Evolutionary conservation across 768 basidiomycete genomes (phyloP).

Genomic region (Rhodotorula toruloides): DNA sequence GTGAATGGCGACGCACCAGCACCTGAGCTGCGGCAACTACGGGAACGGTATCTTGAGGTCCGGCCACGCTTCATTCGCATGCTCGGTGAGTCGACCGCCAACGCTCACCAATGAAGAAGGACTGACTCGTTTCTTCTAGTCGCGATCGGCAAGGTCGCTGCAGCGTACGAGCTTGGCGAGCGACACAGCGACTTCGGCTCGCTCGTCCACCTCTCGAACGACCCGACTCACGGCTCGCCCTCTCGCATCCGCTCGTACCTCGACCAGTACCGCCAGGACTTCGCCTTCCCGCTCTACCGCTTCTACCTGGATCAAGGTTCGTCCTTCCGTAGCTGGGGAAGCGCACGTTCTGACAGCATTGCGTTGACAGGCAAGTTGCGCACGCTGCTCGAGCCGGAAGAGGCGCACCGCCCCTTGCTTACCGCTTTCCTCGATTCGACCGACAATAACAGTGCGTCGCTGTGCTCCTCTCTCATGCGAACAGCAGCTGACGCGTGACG

Average conservation of each 20-base stretch:
- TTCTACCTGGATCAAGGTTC: slow-evolving; percentile 88
- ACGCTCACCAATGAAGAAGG: no score
- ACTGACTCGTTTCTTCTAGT: no score
- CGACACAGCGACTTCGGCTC: slow-evolving; percentile 77
- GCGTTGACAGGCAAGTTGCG: slow-evolving; percentile 64
- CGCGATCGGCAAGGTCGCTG: slow-evolving; percentile 58
- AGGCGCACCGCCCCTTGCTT: slow-evolving; percentile 58
- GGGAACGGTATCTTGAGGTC: slow-evolving; percentile 63
- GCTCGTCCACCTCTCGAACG: slow-evolving; percentile 69
- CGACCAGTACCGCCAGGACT: slow-evolving; percentile 70
- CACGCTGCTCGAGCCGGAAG: slow-evolving; percentile 71
- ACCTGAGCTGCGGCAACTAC: slow-evolving; percentile 58
- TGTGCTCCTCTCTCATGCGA: neutral
- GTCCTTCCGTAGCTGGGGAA: slow-evolving; percentile 31
- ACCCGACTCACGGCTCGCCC: slow-evolving; percentile 53
- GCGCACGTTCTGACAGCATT: no score
- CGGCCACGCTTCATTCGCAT: slow-evolving; percentile 70
- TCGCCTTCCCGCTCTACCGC: slow-evolving; percentile 80
- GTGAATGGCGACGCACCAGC: slow-evolving; percentile 48
- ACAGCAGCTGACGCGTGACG: no score
- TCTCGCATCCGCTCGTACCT: slow-evolving; percentile 60
- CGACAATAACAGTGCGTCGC: slow-evolving; percentile 56
- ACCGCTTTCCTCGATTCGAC: slow-evolving; percentile 65
- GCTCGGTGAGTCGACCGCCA: no score
- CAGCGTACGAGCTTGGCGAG: slow-evolving; percentile 79